Base-by-base conservation (phyloP, 495 filamentous ascomycete genomes). In the Patellaria atrata region DNA sequence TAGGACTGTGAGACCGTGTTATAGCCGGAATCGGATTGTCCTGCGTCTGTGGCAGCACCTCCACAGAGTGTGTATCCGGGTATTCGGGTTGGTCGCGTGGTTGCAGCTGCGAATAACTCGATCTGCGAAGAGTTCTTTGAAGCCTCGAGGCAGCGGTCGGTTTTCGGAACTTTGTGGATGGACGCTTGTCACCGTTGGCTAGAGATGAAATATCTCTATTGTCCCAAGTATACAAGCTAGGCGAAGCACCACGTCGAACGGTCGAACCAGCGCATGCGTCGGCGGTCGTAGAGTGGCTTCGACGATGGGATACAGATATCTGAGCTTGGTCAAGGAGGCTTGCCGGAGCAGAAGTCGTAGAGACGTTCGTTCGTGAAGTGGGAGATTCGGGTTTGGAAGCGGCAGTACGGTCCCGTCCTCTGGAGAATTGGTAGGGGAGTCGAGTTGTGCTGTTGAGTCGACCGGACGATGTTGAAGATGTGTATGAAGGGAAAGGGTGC, bases 31-130 rank as follows among this genome's bases (percentile, higher is more conserved):
- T 27, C 17, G 22, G 22, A 28, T 27, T 11, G 13, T 17, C 29
- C 25, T 37, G 34, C 34, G 34, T 37, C 34, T 9, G 22, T 16
- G 34, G 25, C 5, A 4, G 26, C 13, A 21, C 22, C 34, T 34
- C 32, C 15, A 22, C 32, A 23, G 32, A 11, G 10, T 9, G 16
- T 22, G 19, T 14, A 4, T 9, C 32, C 32, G 20, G 19, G 32
- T 22, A 9, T 15, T 26, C 19, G n/a, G 36, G 23, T 23, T 22
- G n/a, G 36, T 30, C 27, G 36, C 16, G 16, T 24, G 8, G 4
- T n/a, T 28, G 25, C 26, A 15, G 36, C 27, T 22, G 6, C 6
- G 7, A 4, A 13, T 4, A 13, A 3, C 27, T 13, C 15, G 28
- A 10, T 14, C 3, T 31, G 5, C 28, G 15, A 10, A 34, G 17